These are phyloP conservation scores for Daldinia sp. DNA, from an alignment of 2,329 filamentous ascomycete species.

Conservation along the genomic window DNA sequence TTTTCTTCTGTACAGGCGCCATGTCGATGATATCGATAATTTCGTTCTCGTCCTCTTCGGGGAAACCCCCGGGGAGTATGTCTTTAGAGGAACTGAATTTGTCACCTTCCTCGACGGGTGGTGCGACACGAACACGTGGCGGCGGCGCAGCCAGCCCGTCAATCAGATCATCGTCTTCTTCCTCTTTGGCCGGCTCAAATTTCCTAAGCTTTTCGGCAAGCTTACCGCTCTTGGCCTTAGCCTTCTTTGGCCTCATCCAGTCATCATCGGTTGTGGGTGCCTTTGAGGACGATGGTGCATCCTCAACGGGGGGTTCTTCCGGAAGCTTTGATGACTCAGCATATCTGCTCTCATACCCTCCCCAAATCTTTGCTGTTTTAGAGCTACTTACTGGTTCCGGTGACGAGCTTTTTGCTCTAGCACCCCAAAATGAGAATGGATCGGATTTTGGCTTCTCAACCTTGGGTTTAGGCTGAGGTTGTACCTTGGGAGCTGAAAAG, in stretches of 20 bases:
- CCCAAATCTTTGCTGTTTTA: conserved; percentile 42
- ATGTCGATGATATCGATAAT: conserved; percentile 65
- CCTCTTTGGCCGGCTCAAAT: conserved; percentile 63
- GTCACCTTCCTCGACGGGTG: conserved; percentile 56
- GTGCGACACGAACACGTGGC: conserved; percentile 52
- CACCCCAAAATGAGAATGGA: conserved; percentile 70
- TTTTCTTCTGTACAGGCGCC: conserved; percentile 57
- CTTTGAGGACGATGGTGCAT: conserved; percentile 57
- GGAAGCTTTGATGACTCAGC: conserved; percentile 64
- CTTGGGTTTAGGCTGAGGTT: conserved; percentile 45
- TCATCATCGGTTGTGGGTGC: conserved; percentile 50
- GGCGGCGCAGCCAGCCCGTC: conserved; percentile 55
- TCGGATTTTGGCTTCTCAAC: conserved; percentile 47
- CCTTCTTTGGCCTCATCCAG: conserved; percentile 63
- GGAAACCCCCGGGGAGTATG: conserved; percentile 51
- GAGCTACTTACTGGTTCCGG: conserved; percentile 49
- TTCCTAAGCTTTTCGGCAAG: conserved; percentile 69
- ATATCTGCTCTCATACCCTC: conserved; percentile 58
- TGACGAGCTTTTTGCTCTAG: conserved; percentile 55
- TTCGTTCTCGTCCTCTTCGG: conserved; percentile 55
- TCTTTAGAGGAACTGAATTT: conserved; percentile 54
- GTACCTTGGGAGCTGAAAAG: conserved; percentile 36
- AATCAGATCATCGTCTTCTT: conserved; percentile 52
- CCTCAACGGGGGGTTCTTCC: conserved; percentile 59
- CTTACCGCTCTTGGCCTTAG: conserved; percentile 58